Conservation (phyloP, 441 rosid species). For the Rhodomyrtus psidioides region DNA sequence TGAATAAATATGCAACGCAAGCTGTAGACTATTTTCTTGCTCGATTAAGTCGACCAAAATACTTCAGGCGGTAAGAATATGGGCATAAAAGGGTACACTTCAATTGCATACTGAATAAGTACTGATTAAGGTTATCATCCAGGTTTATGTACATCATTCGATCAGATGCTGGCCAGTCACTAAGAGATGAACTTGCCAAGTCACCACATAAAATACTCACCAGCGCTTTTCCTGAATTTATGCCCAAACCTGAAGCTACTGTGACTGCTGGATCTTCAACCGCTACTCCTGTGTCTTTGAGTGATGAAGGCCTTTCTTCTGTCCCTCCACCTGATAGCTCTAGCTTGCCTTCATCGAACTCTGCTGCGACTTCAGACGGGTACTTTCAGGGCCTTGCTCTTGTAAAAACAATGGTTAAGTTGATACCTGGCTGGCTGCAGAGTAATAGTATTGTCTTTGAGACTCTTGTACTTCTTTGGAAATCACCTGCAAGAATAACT, state of each 20-base stretch:
- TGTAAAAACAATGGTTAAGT: constrained; percentile 78
- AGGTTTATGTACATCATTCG: constrained; percentile 93
- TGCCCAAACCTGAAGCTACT: constrained; percentile 56
- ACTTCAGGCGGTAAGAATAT: constrained; percentile 76
- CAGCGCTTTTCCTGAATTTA: constrained; percentile 74
- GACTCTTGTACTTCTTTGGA: constrained; percentile 83
- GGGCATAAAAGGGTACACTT: constrained; percentile 5
- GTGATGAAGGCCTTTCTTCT: constrained; percentile 43
- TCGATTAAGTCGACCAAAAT: constrained; percentile 82
- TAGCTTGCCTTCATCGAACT: constrained; percentile 29
- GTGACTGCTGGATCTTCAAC: constrained; percentile 41
- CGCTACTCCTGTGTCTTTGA: constrained; percentile 46
- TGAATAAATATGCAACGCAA: constrained; percentile 87
- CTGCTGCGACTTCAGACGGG: constrained; percentile 52
- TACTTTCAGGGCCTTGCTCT: constrained; percentile 97
- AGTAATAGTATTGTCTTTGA: constrained; percentile 81
- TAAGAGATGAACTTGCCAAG: constrained; percentile 96
- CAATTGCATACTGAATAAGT: neutral
- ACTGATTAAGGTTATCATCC: constrained; percentile 9
- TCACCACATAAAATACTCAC: constrained; percentile 87
- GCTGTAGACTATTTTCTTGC: constrained; percentile 98
- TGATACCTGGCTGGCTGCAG: constrained; percentile 93
- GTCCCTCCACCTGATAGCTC: constrained; percentile 41
- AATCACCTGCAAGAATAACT: constrained; percentile 79
- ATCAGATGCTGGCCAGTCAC: constrained; percentile 94